Evolutionary conservation across 768 basidiomycete species (phyloP), one percentile per base, ranked within the genome.

Genomic region (Boletus rufocinnamomeus): DNA sequence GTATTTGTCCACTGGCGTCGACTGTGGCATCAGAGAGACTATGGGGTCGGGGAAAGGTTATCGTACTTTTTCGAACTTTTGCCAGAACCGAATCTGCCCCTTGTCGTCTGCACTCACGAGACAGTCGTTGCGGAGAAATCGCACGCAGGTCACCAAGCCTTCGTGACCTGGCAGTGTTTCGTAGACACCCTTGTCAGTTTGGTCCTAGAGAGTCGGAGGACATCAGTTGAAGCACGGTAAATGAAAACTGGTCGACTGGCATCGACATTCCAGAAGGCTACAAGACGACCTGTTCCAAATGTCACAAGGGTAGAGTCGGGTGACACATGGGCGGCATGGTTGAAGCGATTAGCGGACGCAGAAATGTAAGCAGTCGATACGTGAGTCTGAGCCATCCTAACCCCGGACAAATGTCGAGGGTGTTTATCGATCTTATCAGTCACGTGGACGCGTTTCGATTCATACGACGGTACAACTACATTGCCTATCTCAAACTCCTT

Each of bases 51-150:
- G 32, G 19, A n/a, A 48, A n/a, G 3, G 16, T 28, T 13, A 38
- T 37, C 57, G 52, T 59, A 69, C 76, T 0, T 63, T 59, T 41
- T 66, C 73, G 70, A 61, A 70, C 44, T 67, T 63, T 52, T 61
- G 76, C 94, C 95, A 96, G 35, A 84, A 70, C 38, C 80, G 77
- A 13, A 94, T 65, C 10, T 72, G 70, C 2, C 96, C 96, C 58
- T 79, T 80, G 56, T 91, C 86, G 72, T 97, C 95, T 49, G 87
- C 90, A 50, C 85, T 88, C 38, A 87, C 74, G 57, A 98, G 76
- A 5, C 72, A 49, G 10, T 79, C 72, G 17, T 81, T 72, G 6
- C 75, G 68, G 8, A 87, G 63, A 66, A 93, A 95, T 46, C 84
- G 84, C 46, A 95, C 80, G 47, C 85, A 88, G 23, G 94, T 94